Conservation (phyloP, 2,329 filamentous ascomycete genomes). For the Alternaria angustiovoidea region DNA sequence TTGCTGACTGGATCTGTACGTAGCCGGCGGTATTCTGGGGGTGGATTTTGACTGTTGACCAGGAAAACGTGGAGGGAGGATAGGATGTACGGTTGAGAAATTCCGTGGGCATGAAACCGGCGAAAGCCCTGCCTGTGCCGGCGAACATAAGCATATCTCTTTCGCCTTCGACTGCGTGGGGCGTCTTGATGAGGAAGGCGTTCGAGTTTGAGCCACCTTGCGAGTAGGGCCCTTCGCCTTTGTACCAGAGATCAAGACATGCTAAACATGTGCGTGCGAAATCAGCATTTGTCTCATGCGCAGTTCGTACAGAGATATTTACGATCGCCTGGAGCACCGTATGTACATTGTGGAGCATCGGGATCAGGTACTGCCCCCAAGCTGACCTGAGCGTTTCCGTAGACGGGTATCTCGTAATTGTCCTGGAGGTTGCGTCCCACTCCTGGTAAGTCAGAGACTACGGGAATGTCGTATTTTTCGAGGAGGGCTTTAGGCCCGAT, state of each 20-base stretch:
- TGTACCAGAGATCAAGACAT: slow-evolving; percentile 27
- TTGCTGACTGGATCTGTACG: slow-evolving; percentile 65
- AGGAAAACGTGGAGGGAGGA: slow-evolving; percentile 40
- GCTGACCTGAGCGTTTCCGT: slow-evolving; percentile 53
- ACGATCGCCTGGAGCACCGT: slow-evolving; percentile 28
- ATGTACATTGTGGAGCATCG: slow-evolving; percentile 23
- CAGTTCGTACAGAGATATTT: neutral
- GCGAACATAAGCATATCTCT: slow-evolving; percentile 63
- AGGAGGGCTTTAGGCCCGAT: slow-evolving; percentile 65
- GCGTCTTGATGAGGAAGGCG: slow-evolving; percentile 55
- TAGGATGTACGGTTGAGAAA: slow-evolving; percentile 51
- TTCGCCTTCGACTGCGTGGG: slow-evolving; percentile 55
- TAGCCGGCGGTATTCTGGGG: slow-evolving; percentile 67
- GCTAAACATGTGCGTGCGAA: neutral
- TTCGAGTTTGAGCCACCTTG: slow-evolving; percentile 59
- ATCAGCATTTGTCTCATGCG: neutral
- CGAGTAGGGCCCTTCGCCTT: slow-evolving; percentile 41
- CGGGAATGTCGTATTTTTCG: slow-evolving; percentile 59
- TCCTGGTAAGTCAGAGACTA: slow-evolving; percentile 58
- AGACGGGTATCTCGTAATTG: slow-evolving; percentile 55
- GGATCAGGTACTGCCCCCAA: slow-evolving; percentile 11
- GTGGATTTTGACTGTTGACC: slow-evolving; percentile 67
- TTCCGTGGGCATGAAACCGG: slow-evolving; percentile 59
- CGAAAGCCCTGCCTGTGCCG: slow-evolving; percentile 56
- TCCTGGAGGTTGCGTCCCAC: slow-evolving; percentile 35